Conservation (phyloP, 2,329 filamentous ascomycete species). For the Penicillium sp. region DNA sequence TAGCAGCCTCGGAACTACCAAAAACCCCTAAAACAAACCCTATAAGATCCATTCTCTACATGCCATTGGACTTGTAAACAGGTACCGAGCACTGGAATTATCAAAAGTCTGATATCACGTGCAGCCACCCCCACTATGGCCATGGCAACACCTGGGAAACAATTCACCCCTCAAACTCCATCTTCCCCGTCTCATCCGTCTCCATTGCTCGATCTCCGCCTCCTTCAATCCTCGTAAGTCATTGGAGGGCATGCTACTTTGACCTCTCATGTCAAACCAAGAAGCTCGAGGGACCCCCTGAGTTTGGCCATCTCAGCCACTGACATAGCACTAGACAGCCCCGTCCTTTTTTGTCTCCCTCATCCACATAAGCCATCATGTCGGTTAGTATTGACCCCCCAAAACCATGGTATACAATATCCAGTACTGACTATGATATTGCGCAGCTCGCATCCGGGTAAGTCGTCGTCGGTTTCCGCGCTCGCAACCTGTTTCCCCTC, state of each 20-base stretch:
- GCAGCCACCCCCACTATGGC: slow-evolving; percentile 31
- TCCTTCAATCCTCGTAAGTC: slow-evolving; percentile 12
- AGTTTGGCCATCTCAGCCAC: slow-evolving; percentile 16
- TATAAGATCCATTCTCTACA: neutral
- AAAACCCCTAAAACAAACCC: neutral
- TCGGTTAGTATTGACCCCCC: slow-evolving; percentile 29
- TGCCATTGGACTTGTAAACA: neutral
- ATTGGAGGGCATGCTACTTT: neutral
- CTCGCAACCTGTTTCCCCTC: slow-evolving; percentile 4
- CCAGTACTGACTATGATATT: slow-evolving; percentile 12
- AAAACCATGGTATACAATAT: neutral
- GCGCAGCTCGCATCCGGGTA: slow-evolving; percentile 40
- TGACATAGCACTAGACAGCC: slow-evolving; percentile 34
- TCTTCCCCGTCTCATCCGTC: slow-evolving; percentile 21
- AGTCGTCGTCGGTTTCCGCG: slow-evolving; percentile 7
- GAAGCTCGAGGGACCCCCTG: neutral
- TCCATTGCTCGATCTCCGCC: slow-evolving; percentile 14
- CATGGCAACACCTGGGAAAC: slow-evolving; percentile 34
- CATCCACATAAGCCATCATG: slow-evolving; percentile 31
- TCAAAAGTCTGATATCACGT: slow-evolving; percentile 23
- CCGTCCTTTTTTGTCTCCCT: slow-evolving; percentile 18
- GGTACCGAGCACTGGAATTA: slow-evolving; percentile 15
- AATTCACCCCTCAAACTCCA: slow-evolving; percentile 37
- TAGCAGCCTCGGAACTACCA: neutral
- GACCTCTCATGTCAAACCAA: neutral